These are phyloP conservation scores for Strobilomyces echinocephalus DNA, from an alignment of 768 basidiomycete species.

Conservation along the genomic window DNA sequence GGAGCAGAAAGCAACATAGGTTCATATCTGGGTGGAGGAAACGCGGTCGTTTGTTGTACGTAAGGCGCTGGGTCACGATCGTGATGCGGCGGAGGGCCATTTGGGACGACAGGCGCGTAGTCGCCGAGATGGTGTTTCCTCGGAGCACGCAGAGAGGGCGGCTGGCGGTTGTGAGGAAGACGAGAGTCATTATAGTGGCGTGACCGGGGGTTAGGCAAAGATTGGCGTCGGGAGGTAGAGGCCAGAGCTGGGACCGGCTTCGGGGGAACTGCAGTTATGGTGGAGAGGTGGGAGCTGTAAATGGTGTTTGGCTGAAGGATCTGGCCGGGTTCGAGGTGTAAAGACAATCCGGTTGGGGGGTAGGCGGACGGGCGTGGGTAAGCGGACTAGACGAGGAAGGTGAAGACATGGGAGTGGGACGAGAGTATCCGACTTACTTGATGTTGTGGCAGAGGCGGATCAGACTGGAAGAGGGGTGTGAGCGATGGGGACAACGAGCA, in stretches of 20 bases:
- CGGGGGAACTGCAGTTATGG: not conserved
- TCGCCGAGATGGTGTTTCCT: slow-evolving; percentile 10
- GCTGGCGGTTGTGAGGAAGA: slow-evolving; percentile 1
- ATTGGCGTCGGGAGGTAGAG: slow-evolving; percentile 12
- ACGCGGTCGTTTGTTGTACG: slow-evolving; percentile 10
- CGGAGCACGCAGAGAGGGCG: slow-evolving; percentile 11
- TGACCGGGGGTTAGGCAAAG: slow-evolving; percentile 6
- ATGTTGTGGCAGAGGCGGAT: slow-evolving; percentile 6
- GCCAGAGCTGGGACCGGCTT: slow-evolving; percentile 4
- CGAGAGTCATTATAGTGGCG: not conserved
- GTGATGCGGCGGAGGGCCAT: slow-evolving; percentile 5
- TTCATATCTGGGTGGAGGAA: slow-evolving; percentile 24
- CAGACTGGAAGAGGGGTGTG: slow-evolving; percentile 13
- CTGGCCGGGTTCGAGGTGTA: slow-evolving; percentile 54
- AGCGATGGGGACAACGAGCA: slow-evolving; percentile 5
- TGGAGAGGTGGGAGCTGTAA: slow-evolving; percentile 8
- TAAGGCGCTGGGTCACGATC: slow-evolving; percentile 13
- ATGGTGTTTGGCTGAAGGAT: slow-evolving; percentile 40
- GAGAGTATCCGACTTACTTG: slow-evolving; percentile 15
- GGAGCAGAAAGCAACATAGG: slow-evolving; percentile 4
- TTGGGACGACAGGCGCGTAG: slow-evolving; percentile 6
- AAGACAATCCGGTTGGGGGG: slow-evolving; percentile 34
- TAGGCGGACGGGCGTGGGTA: not conserved
- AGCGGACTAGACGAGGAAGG: slow-evolving; percentile 9
- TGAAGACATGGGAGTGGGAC: slow-evolving; percentile 7